Percentiles rank a stretch among this genome's conserved stretches.
These are phyloP conservation scores for Actinidia arguta DNA, from an alignment of 179 eudicot species.

Conservation along the genomic window DNA sequence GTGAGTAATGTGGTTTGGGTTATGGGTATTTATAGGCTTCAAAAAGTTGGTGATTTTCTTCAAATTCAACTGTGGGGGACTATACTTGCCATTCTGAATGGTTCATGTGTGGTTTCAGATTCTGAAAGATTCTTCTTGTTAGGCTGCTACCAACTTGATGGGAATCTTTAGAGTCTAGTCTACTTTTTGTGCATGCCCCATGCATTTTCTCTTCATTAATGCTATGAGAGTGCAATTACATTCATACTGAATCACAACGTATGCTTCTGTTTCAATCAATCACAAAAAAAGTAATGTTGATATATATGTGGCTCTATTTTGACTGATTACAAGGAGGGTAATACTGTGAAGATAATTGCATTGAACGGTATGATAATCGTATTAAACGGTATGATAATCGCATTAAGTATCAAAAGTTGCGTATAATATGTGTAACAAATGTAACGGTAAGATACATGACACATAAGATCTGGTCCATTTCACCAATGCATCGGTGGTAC, in stretches of 20 bases:
- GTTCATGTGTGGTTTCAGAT: not conserved
- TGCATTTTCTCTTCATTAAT: not conserved
- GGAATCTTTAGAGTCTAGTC: not conserved
- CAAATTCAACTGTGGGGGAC: not conserved
- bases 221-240: not conserved
- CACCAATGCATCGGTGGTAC: not conserved
- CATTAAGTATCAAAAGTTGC: too few species aligned
- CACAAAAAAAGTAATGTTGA: too few species aligned
- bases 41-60: slow-evolving; percentile 1
- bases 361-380: too few species aligned
- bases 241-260: not conserved
- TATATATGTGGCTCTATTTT: not conserved
- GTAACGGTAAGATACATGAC: not conserved
- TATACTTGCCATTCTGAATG: not conserved
- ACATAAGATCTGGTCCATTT: not conserved
- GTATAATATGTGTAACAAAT: not conserved
- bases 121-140: not conserved
- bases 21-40: slow-evolving; percentile 22
- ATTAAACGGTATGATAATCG: too few species aligned
- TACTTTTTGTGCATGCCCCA: not conserved
- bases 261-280: not conserved
- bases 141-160: not conserved
- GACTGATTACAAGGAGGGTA: too few species aligned
- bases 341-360: too few species aligned
- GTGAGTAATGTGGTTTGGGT: not conserved